Evolutionary conservation across 495 filamentous ascomycete species (phyloP).

Genomic region (Penicillium manginii): DNA sequence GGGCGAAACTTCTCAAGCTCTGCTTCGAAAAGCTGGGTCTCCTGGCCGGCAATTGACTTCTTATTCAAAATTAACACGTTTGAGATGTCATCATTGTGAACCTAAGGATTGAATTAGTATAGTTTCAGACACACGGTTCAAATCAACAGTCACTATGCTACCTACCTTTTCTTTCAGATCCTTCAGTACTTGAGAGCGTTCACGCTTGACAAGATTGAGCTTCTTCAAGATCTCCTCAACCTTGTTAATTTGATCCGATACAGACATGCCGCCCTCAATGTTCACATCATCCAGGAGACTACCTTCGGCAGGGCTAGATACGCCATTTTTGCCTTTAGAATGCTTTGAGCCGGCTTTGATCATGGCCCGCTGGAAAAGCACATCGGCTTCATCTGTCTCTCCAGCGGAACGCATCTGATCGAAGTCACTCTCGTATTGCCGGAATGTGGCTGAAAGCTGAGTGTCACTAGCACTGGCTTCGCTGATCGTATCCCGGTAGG

Average conservation of each 20-base stretch:
- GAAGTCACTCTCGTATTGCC: constrained; percentile 83
- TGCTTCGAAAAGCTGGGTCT: constrained; percentile 86
- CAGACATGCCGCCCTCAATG: constrained; percentile 74
- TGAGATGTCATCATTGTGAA: constrained; percentile 95
- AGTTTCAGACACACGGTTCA: not conserved
- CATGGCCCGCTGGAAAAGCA: constrained; percentile 84
- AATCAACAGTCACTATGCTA: not conserved
- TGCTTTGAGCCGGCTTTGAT: constrained; percentile 65
- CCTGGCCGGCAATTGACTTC: constrained; percentile 82
- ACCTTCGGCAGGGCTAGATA: constrained; percentile 69
- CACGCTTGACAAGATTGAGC: constrained; percentile 86
- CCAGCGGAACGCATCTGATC: constrained; percentile 94
- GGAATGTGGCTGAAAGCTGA: constrained; percentile 80
- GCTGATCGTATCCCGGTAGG: constrained; percentile 84
- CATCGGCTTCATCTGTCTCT: constrained; percentile 84
- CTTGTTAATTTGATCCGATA: constrained; percentile 84
- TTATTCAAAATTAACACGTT: constrained; percentile 97
- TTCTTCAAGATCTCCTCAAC: constrained; percentile 93
- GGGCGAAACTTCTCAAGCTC: constrained; percentile 96
- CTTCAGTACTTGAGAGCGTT: constrained; percentile 88
- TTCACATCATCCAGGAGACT: constrained; percentile 91
- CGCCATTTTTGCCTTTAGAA: constrained; percentile 64
- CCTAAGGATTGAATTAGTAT: constrained; percentile 51
- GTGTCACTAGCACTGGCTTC: constrained; percentile 87
- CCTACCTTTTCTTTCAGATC: constrained; percentile 95